Conservation (phyloP, 805 yeast species). For the Barnettozyma pratensis region DNA sequence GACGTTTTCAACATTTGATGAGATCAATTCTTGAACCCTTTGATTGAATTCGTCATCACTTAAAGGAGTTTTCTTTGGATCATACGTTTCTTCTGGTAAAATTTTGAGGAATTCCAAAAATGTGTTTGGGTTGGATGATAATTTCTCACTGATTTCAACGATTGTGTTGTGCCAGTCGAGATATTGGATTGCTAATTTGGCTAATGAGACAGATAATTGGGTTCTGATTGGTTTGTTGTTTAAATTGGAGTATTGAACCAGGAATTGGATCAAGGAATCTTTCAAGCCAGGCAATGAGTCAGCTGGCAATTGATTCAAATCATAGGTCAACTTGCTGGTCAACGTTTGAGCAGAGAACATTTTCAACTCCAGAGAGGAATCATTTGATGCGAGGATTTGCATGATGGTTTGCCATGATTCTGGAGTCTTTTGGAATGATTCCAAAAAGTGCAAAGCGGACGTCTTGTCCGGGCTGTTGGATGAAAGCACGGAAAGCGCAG, state of each 20-base stretch:
- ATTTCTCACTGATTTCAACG: slow-evolving; percentile 52
- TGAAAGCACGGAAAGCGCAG: slow-evolving; percentile 24
- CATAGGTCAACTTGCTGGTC: slow-evolving; percentile 78
- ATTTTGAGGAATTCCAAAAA: slow-evolving; percentile 78
- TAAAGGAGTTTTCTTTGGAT: slow-evolving; percentile 69
- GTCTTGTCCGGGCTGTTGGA: slow-evolving; percentile 29
- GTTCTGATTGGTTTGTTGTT: slow-evolving; percentile 60
- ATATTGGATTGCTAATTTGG: slow-evolving; percentile 77
- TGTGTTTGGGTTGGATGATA: slow-evolving; percentile 33
- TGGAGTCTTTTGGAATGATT: slow-evolving; percentile 75
- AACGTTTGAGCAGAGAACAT: slow-evolving; percentile 91
- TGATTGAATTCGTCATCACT: slow-evolving; percentile 73
- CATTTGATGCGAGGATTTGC: slow-evolving; percentile 37
- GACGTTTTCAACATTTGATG: slow-evolving; percentile 63
- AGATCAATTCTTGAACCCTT: slow-evolving; percentile 60
- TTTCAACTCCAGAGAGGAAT: slow-evolving; percentile 47
- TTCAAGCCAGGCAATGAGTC: slow-evolving; percentile 58
- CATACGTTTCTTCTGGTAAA: slow-evolving; percentile 86
- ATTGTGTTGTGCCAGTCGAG: slow-evolving; percentile 69
- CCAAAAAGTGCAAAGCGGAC: slow-evolving; percentile 52
- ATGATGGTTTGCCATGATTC: slow-evolving; percentile 78
- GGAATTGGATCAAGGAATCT: slow-evolving; percentile 55
- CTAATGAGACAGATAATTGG: slow-evolving; percentile 76
- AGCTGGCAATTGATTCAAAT: slow-evolving; percentile 69
- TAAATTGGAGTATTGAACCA: slow-evolving; percentile 41